phyloP scores from a whole-genome alignment of 805 yeast genomes.

The Myxozyma melibiosi region DNA sequence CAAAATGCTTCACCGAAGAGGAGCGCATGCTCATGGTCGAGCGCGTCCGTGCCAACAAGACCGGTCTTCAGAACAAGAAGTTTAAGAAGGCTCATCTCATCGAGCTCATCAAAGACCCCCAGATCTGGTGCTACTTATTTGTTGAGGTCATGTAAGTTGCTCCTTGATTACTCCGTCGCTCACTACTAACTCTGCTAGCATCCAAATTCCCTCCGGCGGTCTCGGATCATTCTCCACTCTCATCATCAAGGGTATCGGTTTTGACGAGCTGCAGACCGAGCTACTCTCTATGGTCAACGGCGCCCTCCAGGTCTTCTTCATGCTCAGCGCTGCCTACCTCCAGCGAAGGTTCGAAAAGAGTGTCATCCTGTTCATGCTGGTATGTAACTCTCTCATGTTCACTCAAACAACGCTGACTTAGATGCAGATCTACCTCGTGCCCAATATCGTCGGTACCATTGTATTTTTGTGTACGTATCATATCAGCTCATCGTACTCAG shows the following conservation, averaged over 20 bases:
- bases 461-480: background rate
- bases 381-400: too few species aligned
- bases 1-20: constrained; percentile 43
- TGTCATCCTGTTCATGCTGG: background rate
- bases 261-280: constrained; percentile 43
- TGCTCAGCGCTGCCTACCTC: constrained; percentile 46
- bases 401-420: background rate
- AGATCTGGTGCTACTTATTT: constrained; percentile 52
- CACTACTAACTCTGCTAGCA: constrained; percentile 58
- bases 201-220: constrained; percentile 48
- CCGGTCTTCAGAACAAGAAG: constrained; percentile 58
- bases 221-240: constrained; percentile 38
- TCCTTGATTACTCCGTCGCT: constrained; percentile 45
- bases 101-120: constrained; percentile 54
- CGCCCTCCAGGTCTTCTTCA: constrained; percentile 47
- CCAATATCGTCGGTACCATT: constrained; percentile 31
- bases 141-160: constrained; percentile 29
- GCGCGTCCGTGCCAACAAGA: constrained; percentile 57
- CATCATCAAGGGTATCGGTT: constrained; percentile 49
- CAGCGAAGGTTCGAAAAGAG: constrained; percentile 26
- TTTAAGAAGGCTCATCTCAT: constrained; percentile 58
- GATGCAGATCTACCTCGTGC: background rate
- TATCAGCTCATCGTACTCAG: constrained; percentile 6
- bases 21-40: constrained; percentile 54
- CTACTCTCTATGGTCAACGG: constrained; percentile 42